Percentiles rank a stretch among this genome's conserved stretches.
Conservation (phyloP, 2,329 filamentous ascomycete species). For the Fusarium haematococcum region DNA sequence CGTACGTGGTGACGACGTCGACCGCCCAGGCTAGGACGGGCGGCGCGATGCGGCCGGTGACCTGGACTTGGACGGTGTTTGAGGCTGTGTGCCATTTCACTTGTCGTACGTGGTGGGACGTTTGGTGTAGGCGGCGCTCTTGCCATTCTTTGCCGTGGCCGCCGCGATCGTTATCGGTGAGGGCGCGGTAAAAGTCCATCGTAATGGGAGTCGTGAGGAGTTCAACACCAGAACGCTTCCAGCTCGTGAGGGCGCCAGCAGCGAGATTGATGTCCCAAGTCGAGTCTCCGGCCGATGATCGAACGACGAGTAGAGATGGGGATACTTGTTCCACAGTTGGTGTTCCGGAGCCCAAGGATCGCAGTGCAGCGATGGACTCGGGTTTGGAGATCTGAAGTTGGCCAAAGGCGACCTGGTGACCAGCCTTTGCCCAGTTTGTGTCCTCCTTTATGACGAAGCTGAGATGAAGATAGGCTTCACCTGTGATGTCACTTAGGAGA, state of each 20-base stretch:
- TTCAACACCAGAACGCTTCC: slow-evolving; percentile 53
- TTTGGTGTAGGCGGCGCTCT: slow-evolving; percentile 59
- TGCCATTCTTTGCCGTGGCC: slow-evolving; percentile 67
- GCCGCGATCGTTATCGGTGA: slow-evolving; percentile 74
- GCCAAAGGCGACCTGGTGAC: slow-evolving; percentile 65
- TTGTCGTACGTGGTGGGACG: slow-evolving; percentile 55
- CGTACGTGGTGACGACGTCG: slow-evolving; percentile 65
- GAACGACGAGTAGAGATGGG: slow-evolving; percentile 47
- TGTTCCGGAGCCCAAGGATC: slow-evolving; percentile 18
- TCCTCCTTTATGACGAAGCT: slow-evolving; percentile 57
- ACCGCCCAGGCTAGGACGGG: slow-evolving; percentile 72
- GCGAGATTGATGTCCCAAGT: slow-evolving; percentile 59
- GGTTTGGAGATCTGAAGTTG: slow-evolving; percentile 57
- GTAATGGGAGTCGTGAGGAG: slow-evolving; percentile 58
- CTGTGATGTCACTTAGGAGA: slow-evolving; percentile 33
- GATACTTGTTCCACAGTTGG: slow-evolving; percentile 37
- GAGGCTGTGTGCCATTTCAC: slow-evolving; percentile 49
- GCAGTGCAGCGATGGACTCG: slow-evolving; percentile 41
- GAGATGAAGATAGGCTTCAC: slow-evolving; percentile 62
- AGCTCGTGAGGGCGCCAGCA: slow-evolving; percentile 56
- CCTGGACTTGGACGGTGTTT: slow-evolving; percentile 54
- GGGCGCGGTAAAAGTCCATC: slow-evolving; percentile 72
- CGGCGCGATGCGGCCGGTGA: slow-evolving; percentile 68
- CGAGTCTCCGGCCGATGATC: slow-evolving; percentile 49
- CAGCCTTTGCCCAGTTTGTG: slow-evolving; percentile 63